phyloP scores from a whole-genome alignment of 1,284 basidiomycete genomes.

The Earliella scabrosa region DNA sequence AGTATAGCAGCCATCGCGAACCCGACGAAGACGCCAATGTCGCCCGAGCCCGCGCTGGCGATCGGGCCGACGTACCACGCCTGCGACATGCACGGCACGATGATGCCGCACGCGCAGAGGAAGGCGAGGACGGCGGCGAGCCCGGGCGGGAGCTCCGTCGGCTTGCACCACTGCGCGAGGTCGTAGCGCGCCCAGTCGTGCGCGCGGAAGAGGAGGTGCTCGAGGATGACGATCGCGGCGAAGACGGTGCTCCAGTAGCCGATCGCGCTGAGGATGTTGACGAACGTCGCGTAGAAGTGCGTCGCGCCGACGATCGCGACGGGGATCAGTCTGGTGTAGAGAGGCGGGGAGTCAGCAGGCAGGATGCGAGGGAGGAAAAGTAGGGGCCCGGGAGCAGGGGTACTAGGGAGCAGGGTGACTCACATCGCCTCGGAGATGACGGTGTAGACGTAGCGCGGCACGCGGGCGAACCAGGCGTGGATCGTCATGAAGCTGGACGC shows the following conservation, averaged over 20 bases:
- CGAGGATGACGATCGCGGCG: constrained; percentile 54
- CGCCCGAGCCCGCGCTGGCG: constrained; percentile 51
- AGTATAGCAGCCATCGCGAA: constrained; percentile 44
- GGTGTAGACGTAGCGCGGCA: constrained; percentile 79
- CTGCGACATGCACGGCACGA: constrained; percentile 66
- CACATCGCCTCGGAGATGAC: constrained; percentile 75
- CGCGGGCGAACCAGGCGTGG: constrained; percentile 51
- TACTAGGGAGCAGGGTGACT: too few species aligned
- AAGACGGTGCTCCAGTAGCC: constrained; percentile 66
- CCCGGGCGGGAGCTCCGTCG: constrained; percentile 46
- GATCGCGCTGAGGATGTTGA: constrained; percentile 59
- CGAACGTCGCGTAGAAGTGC: constrained; percentile 61
- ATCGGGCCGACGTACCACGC: constrained; percentile 60
- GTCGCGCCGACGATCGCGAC: constrained; percentile 62
- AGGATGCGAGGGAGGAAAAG: too few species aligned
- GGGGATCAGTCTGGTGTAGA: constrained; percentile 51
- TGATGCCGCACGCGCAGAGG: constrained; percentile 49
- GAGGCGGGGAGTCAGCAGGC: too few species aligned
- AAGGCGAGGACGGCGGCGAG: constrained; percentile 57
- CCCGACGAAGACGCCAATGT: constrained; percentile 58
- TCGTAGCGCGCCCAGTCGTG: constrained; percentile 40
- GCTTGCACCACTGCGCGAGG: constrained; percentile 45
- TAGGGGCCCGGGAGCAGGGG: too few species aligned
- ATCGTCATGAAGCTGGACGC: constrained; percentile 76
- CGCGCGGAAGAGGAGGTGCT: constrained; percentile 60